phyloP scores from a whole-genome alignment of 345 rosid genomes.

The Eucalyptus victrix region DNA sequence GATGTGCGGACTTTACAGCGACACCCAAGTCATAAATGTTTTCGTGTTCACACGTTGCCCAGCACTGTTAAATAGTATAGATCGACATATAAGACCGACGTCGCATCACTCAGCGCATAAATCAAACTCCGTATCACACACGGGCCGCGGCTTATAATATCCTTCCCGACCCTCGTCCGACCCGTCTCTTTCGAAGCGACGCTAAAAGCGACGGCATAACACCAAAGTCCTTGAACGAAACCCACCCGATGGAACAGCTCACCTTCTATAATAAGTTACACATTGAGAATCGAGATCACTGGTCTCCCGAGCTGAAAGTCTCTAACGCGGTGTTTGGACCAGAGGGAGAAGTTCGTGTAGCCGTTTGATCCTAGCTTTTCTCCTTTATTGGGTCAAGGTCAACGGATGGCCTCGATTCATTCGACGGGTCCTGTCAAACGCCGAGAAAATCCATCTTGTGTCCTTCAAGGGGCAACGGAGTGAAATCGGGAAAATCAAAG shows the following conservation, averaged over 20 bases:
- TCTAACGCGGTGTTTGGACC: neutral
- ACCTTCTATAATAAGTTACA: neutral
- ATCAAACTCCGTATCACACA: neutral
- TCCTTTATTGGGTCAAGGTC: neutral
- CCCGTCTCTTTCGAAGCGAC: neutral
- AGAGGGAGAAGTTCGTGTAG: neutral
- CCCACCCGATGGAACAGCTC: neutral
- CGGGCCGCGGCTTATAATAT: neutral
- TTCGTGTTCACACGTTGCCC: neutral
- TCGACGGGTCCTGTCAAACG: neutral
- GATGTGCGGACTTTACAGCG: neutral
- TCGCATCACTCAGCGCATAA: neutral
- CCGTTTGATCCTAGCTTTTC: neutral
- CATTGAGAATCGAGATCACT: neutral
- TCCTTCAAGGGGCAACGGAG: neutral
- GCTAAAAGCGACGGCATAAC: neutral
- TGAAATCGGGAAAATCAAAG: neutral
- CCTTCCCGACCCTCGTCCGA: neutral
- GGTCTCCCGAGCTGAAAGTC: neutral
- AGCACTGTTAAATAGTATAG: neutral
- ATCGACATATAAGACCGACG: neutral
- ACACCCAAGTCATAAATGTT: neutral
- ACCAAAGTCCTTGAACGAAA: neutral
- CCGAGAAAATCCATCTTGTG: neutral
- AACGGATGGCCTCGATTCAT: neutral